Percentiles rank a stretch among this genome's conserved stretches.
phyloP scores from a whole-genome alignment of 176 grass and related monocot species.

The Typha latifolia region DNA sequence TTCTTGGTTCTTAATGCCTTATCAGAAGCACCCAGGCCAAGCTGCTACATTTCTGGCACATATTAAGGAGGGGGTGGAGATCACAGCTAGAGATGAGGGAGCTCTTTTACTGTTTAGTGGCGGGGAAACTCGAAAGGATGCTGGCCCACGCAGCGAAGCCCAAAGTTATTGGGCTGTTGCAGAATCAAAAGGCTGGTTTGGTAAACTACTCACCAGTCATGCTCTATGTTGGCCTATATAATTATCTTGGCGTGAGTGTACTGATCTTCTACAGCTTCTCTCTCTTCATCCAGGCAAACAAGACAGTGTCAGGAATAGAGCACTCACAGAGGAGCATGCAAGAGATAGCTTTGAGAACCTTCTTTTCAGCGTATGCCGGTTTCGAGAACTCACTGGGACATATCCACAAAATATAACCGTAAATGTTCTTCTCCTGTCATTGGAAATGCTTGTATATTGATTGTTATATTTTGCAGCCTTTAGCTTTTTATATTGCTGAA shows the following conservation, averaged over 20 bases:
- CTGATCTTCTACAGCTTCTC: slow-evolving; percentile 5
- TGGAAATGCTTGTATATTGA: neutral
- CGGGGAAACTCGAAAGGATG: slow-evolving; percentile 76
- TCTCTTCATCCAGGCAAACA: slow-evolving; percentile 46
- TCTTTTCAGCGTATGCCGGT: slow-evolving; percentile 87
- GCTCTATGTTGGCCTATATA: neutral
- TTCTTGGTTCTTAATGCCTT: slow-evolving; percentile 80
- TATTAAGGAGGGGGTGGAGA: slow-evolving; percentile 65
- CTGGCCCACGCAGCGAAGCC: slow-evolving; percentile 74
- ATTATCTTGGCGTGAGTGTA: neutral
- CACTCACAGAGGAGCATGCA: slow-evolving; percentile 89
- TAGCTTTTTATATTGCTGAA: no score
- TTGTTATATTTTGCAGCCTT: no score
- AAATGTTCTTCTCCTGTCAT: slow-evolving; percentile 27
- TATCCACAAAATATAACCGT: slow-evolving; percentile 93
- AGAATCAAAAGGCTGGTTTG: slow-evolving; percentile 76
- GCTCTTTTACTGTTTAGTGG: slow-evolving; percentile 86
- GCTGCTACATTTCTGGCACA: slow-evolving; percentile 74
- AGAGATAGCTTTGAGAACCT: slow-evolving; percentile 98
- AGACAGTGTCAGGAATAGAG: slow-evolving; percentile 60
- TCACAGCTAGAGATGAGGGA: slow-evolving; percentile 36
- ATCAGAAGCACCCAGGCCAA: slow-evolving; percentile 81
- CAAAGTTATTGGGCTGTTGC: slow-evolving; percentile 94
- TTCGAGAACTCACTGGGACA: slow-evolving; percentile 81
- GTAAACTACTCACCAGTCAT: slow-evolving; percentile 17